Evolutionary conservation across 768 basidiomycete genomes (phyloP).

Genomic region (Gelatoporia subvermispora): DNA sequence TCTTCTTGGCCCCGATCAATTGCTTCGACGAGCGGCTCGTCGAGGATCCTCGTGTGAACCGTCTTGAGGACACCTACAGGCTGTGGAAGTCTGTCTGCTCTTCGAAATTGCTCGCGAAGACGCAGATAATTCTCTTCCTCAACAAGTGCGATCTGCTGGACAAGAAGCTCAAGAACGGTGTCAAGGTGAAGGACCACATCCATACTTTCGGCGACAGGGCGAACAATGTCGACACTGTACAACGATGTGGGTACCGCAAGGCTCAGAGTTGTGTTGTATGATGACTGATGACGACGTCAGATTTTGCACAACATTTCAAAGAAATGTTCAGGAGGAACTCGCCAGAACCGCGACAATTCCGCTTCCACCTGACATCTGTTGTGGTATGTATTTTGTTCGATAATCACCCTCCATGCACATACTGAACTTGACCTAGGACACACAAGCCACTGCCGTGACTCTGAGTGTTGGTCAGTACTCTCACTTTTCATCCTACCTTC

Average conservation of each 20-base stretch:
- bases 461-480: constrained; percentile 52
- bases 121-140: constrained; percentile 35
- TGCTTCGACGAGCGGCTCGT: constrained; percentile 79
- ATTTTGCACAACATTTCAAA: constrained; percentile 78
- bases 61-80: constrained; percentile 40
- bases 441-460: constrained; percentile 67
- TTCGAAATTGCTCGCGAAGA: constrained; percentile 24
- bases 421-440: constrained; percentile 46
- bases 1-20: constrained; percentile 77
- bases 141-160: constrained; percentile 65
- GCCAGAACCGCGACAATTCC: constrained; percentile 61
- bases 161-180: constrained; percentile 65
- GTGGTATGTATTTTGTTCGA: constrained; percentile 45
- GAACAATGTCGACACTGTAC: constrained; percentile 65
- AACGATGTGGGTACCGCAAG: constrained; percentile 47
- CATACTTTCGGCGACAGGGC: constrained; percentile 69
- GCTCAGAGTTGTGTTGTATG: background rate
- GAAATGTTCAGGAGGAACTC: constrained; percentile 63
- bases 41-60: constrained; percentile 67
- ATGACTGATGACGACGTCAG: constrained; percentile 30
- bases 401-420: constrained; percentile 8
- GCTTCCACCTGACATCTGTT: constrained; percentile 71
- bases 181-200: constrained; percentile 62
- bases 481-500: background rate
- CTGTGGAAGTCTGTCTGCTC: constrained; percentile 26